phyloP scores from a whole-genome alignment of 108 stramenopile genomes.

The Nitzschia palea region DNA sequence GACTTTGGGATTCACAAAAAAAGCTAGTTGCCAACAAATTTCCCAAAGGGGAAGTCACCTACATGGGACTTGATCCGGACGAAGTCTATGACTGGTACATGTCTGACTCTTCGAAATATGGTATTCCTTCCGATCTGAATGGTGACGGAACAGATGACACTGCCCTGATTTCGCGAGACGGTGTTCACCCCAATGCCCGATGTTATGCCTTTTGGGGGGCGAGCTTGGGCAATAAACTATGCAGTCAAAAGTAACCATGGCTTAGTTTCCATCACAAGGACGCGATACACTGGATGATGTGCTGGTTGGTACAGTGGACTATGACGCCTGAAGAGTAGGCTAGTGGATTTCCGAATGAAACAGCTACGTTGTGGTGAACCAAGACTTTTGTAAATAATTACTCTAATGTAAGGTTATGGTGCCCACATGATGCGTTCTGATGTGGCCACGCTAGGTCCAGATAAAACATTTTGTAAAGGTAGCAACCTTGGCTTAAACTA shows the following conservation, averaged over 20 bases:
- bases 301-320: no score
- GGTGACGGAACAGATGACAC: slow-evolving; percentile 22
- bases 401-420: no score
- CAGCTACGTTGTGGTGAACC: no score
- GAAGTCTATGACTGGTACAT: slow-evolving; percentile 49
- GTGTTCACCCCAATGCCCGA: slow-evolving; percentile 63
- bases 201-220: slow-evolving; percentile 55
- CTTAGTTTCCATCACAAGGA: no score
- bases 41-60: slow-evolving; percentile 27
- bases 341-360: no score
- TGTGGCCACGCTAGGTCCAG: no score
- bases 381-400: no score
- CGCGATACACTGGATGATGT: no score
- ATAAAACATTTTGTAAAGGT: no score
- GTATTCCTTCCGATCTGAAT: neutral
- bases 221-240: slow-evolving; percentile 2
- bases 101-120: slow-evolving; percentile 12
- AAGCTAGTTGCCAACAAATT: slow-evolving; percentile 41
- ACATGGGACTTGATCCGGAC: slow-evolving; percentile 43
- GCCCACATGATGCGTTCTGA: no score
- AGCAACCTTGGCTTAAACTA: no score
- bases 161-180: slow-evolving; percentile 42
- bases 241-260: neutral
- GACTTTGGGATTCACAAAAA: slow-evolving; percentile 66
- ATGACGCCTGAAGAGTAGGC: no score